Evolutionary conservation across 352 stramenopile genomes (phyloP).

Genomic region (Elongisporangium prolatum): DNA sequence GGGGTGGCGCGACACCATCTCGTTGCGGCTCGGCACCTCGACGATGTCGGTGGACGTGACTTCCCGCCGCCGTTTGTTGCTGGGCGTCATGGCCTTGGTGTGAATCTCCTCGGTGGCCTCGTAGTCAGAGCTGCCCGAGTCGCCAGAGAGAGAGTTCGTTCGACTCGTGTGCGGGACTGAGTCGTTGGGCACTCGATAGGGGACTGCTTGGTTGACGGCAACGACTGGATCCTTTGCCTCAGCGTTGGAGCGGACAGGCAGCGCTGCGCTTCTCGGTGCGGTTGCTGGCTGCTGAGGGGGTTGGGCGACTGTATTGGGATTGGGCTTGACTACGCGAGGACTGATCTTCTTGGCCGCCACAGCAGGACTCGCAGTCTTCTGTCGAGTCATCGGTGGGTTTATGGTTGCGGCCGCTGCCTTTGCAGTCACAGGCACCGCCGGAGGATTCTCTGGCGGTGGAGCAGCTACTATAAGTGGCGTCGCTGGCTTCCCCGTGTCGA

Average conservation of each 20-base stretch:
- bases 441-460: background rate
- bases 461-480: background rate
- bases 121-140: conserved; percentile 26
- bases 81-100: conserved; percentile 1
- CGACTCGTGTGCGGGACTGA: conserved; percentile 19
- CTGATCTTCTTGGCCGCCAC: background rate
- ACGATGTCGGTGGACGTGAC: conserved; percentile 30
- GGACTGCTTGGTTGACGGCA: background rate
- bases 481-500: conserved; percentile 7
- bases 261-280: background rate
- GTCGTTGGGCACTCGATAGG: conserved; percentile 2
- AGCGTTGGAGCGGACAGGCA: background rate
- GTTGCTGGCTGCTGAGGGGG: background rate
- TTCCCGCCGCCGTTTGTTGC: conserved; percentile 32
- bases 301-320: background rate
- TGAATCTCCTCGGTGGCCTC: conserved; percentile 12
- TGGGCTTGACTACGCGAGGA: background rate
- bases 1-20: conserved; percentile 39
- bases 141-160: conserved; percentile 19
- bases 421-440: background rate
- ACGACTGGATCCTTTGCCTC: background rate
- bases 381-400: background rate
- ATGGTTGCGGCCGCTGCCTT: background rate
- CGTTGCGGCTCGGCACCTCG: conserved; percentile 25
- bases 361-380: background rate